phyloP scores from a whole-genome alignment of 441 rosid genomes.

The Gossypium trilobum region DNA sequence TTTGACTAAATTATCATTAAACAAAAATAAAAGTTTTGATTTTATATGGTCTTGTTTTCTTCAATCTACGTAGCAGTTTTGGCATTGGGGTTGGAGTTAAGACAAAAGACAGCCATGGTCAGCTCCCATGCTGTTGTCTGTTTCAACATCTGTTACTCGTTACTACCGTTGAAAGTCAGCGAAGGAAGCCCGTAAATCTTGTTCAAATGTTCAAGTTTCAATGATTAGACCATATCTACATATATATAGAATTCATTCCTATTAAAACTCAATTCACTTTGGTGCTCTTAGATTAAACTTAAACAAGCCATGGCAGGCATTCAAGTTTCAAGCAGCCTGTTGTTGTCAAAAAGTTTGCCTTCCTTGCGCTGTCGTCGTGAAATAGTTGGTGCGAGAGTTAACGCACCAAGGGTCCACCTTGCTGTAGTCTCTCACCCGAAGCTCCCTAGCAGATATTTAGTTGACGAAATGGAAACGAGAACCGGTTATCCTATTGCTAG shows the following conservation, averaged over 20 bases:
- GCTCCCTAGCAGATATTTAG: conserved; percentile 2
- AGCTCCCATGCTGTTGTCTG: background rate
- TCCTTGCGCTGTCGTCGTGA: background rate
- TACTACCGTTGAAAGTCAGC: conserved; percentile 23
- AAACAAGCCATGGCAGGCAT: conserved; percentile 21
- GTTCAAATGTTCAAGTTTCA: conserved; percentile 15
- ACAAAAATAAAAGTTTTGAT: background rate
- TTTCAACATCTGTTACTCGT: conserved; percentile 13
- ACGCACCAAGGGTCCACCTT: conserved; percentile 11
- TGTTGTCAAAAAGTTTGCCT: background rate
- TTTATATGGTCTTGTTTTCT: background rate
- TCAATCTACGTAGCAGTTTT: background rate
- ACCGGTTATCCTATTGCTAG: conserved; percentile 7
- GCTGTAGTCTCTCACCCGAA: conserved; percentile 15
- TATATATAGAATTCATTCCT: conserved; percentile 9
- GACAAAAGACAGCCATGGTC: background rate
- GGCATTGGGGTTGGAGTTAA: background rate
- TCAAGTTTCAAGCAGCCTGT: conserved; percentile 21
- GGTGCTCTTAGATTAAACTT: background rate
- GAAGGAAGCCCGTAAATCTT: background rate
- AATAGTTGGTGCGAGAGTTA: conserved; percentile 11
- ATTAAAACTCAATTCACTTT: background rate
- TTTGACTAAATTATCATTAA: background rate
- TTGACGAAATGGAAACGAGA: conserved; percentile 8
- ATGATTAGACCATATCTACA: background rate